These are phyloP conservation scores for Phytopythium boreale DNA, from an alignment of 352 stramenopile species.

Conservation along the genomic window DNA sequence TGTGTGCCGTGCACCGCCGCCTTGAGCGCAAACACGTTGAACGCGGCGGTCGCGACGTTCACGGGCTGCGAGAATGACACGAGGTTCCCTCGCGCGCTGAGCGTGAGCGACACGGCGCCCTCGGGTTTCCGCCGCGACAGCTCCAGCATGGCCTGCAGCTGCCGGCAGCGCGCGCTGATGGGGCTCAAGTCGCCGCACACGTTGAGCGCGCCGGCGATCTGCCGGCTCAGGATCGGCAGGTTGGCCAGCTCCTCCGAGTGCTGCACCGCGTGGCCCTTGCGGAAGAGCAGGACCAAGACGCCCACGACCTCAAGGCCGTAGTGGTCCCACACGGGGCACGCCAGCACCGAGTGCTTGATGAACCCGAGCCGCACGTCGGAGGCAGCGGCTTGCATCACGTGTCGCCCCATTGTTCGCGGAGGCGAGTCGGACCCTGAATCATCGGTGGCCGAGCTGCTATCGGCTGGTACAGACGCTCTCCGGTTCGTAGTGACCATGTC, in stretches of 20 bases:
- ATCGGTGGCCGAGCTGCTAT: neutral
- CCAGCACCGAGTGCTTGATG: slow-evolving; percentile 54
- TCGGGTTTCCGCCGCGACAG: slow-evolving; percentile 26
- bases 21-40: slow-evolving; percentile 22
- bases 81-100: slow-evolving; percentile 47
- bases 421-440: neutral
- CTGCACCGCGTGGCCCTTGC: slow-evolving; percentile 17
- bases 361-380: slow-evolving; percentile 53
- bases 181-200: slow-evolving; percentile 59
- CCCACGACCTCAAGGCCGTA: slow-evolving; percentile 62
- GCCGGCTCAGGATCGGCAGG: slow-evolving; percentile 52
- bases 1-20: slow-evolving; percentile 22
- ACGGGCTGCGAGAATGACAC: slow-evolving; percentile 53
- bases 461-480: neutral
- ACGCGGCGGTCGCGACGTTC: slow-evolving; percentile 39
- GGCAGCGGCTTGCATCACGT: slow-evolving; percentile 31
- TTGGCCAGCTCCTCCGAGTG: slow-evolving; percentile 47
- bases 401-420: slow-evolving; percentile 13
- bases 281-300: slow-evolving; percentile 61
- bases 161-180: slow-evolving; percentile 33
- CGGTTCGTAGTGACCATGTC: neutral
- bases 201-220: slow-evolving; percentile 71
- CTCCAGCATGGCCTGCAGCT: slow-evolving; percentile 54
- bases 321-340: slow-evolving; percentile 68
- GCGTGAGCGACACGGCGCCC: slow-evolving; percentile 37